Percentiles rank a stretch among this genome's conserved stretches.
These are phyloP conservation scores for Emmonsiellopsis sp. DNA, from an alignment of 2,329 filamentous ascomycete species.

Conservation along the genomic window DNA sequence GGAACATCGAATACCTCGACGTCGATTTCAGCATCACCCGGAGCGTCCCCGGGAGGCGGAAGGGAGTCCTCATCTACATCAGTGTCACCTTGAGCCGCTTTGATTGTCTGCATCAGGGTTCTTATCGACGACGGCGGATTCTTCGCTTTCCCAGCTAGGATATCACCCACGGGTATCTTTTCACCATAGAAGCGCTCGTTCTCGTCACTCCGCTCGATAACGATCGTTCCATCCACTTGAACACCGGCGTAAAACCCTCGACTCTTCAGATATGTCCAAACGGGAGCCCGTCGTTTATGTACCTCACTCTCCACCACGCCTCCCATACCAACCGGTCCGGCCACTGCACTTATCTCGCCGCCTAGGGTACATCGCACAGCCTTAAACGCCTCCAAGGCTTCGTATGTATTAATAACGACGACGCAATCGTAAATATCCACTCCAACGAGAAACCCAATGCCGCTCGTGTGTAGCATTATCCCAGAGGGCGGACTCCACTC, in stretches of 20 bases:
- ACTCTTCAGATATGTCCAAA: conserved; percentile 83
- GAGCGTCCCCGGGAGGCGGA: conserved; percentile 58
- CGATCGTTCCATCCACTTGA: conserved; percentile 75
- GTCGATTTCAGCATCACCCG: conserved; percentile 60
- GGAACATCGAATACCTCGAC: conserved; percentile 64
- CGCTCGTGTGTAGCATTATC: conserved; percentile 81
- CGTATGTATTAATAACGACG: conserved; percentile 78
- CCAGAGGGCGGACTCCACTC: conserved; percentile 87
- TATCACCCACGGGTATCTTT: conserved; percentile 52
- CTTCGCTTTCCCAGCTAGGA: conserved; percentile 52
- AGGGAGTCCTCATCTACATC: conserved; percentile 64
- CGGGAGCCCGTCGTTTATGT: conserved; percentile 58
- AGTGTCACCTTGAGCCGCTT: conserved; percentile 72
- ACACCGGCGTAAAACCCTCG: conserved; percentile 81
- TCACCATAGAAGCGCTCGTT: conserved; percentile 80
- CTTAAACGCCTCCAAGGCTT: conserved; percentile 76
- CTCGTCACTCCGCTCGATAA: conserved; percentile 79
- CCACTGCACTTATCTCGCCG: conserved; percentile 66
- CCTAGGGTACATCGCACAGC: conserved; percentile 71
- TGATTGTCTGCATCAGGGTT: conserved; percentile 71
- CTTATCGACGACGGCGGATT: conserved; percentile 48
- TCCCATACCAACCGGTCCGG: conserved; percentile 69
- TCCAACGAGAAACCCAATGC: conserved; percentile 79
- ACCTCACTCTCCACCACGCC: conserved; percentile 62
- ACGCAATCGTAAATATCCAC: conserved; percentile 96